Percentiles rank a stretch among this genome's conserved stretches.
These are phyloP conservation scores for Fusarium odoratissimum DNA, from an alignment of 2,329 filamentous ascomycete genomes.

Conservation along the genomic window DNA sequence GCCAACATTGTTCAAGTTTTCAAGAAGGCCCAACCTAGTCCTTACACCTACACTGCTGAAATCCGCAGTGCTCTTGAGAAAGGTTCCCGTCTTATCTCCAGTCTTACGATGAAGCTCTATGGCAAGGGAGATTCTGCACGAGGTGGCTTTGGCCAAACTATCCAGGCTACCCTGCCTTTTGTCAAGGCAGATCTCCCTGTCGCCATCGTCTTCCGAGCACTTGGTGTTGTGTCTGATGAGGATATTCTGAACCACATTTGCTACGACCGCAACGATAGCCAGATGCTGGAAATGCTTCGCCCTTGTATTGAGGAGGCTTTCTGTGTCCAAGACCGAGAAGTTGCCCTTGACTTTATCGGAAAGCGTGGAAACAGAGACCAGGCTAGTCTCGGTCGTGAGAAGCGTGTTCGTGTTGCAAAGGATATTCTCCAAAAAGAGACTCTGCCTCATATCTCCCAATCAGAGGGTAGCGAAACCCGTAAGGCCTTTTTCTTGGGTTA, in stretches of 20 bases:
- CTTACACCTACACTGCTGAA: conserved; percentile 93
- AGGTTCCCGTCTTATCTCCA: conserved; percentile 93
- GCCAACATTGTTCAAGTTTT: conserved; percentile 99
- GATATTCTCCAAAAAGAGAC: conserved; percentile 98
- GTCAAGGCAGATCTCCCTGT: conserved; percentile 95
- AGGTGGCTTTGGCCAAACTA: conserved; percentile 85
- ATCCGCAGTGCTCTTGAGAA: conserved; percentile 97
- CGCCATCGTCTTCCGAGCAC: conserved; percentile 92
- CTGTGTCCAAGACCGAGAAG: conserved; percentile 93
- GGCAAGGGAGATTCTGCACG: conserved; percentile 83
- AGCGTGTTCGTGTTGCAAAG: conserved; percentile 90
- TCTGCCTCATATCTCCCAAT: conserved; percentile 94
- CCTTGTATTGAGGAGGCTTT: conserved; percentile 98
- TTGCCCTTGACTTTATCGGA: conserved; percentile 94
- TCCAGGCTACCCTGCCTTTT: conserved; percentile 91
- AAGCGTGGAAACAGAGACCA: conserved; percentile 79
- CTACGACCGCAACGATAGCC: conserved; percentile 92
- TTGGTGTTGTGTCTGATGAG: conserved; percentile 96
- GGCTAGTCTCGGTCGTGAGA: conserved; percentile 78
- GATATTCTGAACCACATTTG: conserved; percentile 98
- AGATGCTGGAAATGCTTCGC: conserved; percentile 97
- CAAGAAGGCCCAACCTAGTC: conserved; percentile 94
- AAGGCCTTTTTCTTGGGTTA: conserved; percentile 99
- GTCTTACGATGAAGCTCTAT: conserved; percentile 89
- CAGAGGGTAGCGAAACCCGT: conserved; percentile 91